phyloP scores from a whole-genome alignment of 257 asterid species.

The Striga asiatica region DNA sequence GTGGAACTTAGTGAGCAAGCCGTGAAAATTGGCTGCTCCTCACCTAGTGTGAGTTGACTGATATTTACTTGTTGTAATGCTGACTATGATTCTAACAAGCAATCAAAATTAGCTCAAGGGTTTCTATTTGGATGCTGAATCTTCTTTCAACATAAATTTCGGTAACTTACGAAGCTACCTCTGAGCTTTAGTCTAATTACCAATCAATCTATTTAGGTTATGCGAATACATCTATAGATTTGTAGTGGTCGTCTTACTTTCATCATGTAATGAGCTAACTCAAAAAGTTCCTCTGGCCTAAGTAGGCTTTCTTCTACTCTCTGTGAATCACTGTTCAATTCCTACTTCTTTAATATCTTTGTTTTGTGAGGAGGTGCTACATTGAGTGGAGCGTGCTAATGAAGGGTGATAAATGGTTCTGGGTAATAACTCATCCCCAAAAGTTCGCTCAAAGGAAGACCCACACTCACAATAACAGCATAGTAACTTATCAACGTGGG shows the following conservation, averaged over 20 bases:
- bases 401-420: too few species aligned
- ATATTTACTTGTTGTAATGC: neutral
- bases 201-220: too few species aligned
- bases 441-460: too few species aligned
- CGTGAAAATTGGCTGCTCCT: neutral
- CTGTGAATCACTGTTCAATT: neutral
- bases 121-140: neutral
- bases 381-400: neutral
- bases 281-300: neutral
- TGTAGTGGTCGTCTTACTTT: neutral
- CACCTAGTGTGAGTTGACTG: neutral
- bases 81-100: neutral
- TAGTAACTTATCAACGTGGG: too few species aligned
- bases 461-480: too few species aligned
- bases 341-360: neutral
- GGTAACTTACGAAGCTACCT: too few species aligned
- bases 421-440: too few species aligned
- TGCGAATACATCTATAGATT: neutral
- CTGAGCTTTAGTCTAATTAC: too few species aligned
- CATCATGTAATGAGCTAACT: neutral
- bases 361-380: neutral
- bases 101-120: neutral
- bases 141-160: neutral
- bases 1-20: neutral
- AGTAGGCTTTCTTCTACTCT: neutral